A percentile compares a stretch with the other conserved stretches of the same genome.
Conservation (phyloP, 2,329 filamentous ascomycete species). For the Talaromyces albobiverticillius region DNA sequence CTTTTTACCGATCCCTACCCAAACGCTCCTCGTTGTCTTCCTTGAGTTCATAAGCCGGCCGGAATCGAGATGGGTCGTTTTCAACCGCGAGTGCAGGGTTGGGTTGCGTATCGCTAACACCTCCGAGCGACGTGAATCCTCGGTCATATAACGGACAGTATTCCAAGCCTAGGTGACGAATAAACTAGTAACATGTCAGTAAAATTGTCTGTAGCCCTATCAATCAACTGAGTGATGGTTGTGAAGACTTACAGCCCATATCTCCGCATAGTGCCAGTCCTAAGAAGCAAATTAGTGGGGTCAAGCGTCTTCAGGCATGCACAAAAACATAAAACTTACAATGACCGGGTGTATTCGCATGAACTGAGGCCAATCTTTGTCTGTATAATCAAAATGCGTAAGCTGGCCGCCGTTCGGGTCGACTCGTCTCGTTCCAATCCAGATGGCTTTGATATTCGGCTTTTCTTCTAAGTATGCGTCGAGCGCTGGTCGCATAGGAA, state of each 20-base stretch:
- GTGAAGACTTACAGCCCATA: slow-evolving; percentile 62
- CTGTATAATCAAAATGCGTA: slow-evolving; percentile 81
- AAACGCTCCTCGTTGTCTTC: slow-evolving; percentile 17
- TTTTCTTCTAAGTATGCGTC: slow-evolving; percentile 22
- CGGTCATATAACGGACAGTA: slow-evolving; percentile 86
- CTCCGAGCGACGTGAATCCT: slow-evolving; percentile 91
- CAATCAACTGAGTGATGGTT: not conserved
- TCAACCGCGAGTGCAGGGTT: slow-evolving; percentile 58
- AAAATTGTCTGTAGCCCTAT: not conserved
- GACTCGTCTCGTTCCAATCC: slow-evolving; percentile 84
- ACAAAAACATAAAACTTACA: slow-evolving; percentile 8
- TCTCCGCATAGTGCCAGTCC: slow-evolving; percentile 94
- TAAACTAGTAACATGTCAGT: slow-evolving; percentile 45
- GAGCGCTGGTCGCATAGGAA: slow-evolving; percentile 15
- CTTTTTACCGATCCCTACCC: slow-evolving; percentile 12
- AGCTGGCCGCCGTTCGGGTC: slow-evolving; percentile 83
- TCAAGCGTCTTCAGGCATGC: no score
- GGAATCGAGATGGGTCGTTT: slow-evolving; percentile 4
- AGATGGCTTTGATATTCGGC: slow-evolving; percentile 67
- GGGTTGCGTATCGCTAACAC: slow-evolving; percentile 80
- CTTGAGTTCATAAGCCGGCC: slow-evolving; percentile 17
- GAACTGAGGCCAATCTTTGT: slow-evolving; percentile 84
- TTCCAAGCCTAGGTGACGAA: slow-evolving; percentile 68
- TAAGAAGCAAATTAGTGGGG: slow-evolving; percentile 4
- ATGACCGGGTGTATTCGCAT: slow-evolving; percentile 94